Conservation (phyloP, 108 stramenopile species). For the Skeletonema grethae region DNA sequence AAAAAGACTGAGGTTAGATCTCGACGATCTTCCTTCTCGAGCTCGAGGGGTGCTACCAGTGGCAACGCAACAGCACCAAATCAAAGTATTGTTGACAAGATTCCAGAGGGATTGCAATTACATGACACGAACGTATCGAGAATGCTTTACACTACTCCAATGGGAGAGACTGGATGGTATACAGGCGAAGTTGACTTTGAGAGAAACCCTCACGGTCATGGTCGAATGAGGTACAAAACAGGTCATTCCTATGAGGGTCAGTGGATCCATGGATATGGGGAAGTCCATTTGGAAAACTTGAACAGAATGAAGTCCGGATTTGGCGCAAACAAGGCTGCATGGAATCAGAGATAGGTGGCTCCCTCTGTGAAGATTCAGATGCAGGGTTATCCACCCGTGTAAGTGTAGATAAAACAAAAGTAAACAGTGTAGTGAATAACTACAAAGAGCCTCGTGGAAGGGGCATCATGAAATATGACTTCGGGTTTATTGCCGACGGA, state of each 20-base stretch:
- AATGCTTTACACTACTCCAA: constrained; percentile 46
- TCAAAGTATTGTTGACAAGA: not conserved
- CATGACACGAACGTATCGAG: not conserved
- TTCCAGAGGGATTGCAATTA: not conserved
- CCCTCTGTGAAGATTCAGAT: not conserved
- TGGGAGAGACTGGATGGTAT: constrained; percentile 58
- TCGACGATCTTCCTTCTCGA: too few relatives aligned
- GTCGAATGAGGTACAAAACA: constrained; percentile 64
- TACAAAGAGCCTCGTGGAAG: constrained; percentile 41
- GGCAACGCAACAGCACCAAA: not conserved
- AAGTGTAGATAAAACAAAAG: too few relatives aligned
- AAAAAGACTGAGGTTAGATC: too few relatives aligned
- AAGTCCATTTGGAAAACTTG: constrained; percentile 14
- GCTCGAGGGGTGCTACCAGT: too few relatives aligned
- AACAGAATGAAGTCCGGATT: constrained; percentile 4
- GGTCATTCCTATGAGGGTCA: constrained; percentile 52
- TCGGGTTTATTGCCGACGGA: constrained; percentile 49
- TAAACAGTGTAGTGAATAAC: not conserved
- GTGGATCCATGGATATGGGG: constrained; percentile 31
- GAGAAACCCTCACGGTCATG: constrained; percentile 53
- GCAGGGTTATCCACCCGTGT: not conserved
- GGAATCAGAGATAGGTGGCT: not conserved
- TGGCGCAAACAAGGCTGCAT: not conserved
- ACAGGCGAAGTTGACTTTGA: constrained; percentile 54
- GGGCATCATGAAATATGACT: constrained; percentile 58